phyloP scores from a whole-genome alignment of 2,329 filamentous ascomycete genomes.

The Xylariaceae sp. region DNA sequence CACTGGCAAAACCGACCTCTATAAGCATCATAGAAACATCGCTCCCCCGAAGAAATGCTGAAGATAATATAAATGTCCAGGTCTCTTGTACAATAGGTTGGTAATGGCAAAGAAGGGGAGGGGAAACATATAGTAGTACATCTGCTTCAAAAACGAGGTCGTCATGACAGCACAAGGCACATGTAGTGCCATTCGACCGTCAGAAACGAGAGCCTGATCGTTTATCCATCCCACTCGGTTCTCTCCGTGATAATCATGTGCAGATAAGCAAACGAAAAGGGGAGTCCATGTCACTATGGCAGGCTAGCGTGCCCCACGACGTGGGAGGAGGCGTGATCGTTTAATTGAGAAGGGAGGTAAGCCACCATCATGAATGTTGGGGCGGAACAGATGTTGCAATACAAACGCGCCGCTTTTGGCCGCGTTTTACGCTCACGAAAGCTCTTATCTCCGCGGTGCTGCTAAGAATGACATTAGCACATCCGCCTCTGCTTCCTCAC shows the following conservation, averaged over 20 bases:
- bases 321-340: background rate
- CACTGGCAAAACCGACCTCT: background rate
- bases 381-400: background rate
- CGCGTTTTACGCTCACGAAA: conserved; percentile 11
- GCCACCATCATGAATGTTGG: background rate
- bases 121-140: background rate
- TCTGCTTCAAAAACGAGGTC: background rate
- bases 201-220: no score
- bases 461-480: conserved; percentile 23
- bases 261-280: no score
- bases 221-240: no score
- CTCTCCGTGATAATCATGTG: no score
- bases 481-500: background rate
- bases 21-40: background rate
- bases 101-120: background rate
- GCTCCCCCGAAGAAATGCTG: background rate
- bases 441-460: conserved; percentile 32
- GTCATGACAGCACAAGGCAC: no score
- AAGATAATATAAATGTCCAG: background rate
- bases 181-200: no score
- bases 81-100: background rate
- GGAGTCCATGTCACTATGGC: no score
- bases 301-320: no score
- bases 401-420: background rate
- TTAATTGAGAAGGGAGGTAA: background rate